phyloP scores from a whole-genome alignment of 345 rosid genomes.

The Nasturtium officinale region DNA sequence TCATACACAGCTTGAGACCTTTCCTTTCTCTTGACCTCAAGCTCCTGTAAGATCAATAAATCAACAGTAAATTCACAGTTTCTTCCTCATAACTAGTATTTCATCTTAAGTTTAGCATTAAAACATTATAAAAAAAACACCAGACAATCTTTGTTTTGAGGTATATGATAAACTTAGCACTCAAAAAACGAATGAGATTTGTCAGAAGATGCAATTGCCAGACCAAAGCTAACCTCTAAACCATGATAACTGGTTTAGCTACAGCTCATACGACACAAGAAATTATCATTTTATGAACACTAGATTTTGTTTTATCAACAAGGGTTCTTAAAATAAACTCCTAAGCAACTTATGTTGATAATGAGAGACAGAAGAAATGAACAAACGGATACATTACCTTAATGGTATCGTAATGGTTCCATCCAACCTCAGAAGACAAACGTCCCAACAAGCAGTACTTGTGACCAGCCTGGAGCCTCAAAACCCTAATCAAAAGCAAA shows the following conservation, averaged over 20 bases:
- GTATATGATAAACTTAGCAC: not conserved
- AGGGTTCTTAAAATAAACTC: not conserved
- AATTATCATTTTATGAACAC: not conserved
- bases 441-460: constrained; percentile 77
- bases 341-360: not conserved
- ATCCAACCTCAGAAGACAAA: constrained; percentile 79
- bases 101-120: not conserved
- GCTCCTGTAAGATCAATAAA: constrained; percentile 52
- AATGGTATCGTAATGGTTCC: constrained; percentile 88
- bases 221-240: not conserved
- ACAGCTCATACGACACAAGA: not conserved
- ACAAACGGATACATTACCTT: constrained; percentile 49
- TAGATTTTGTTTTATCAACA: not conserved
- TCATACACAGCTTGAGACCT: constrained; percentile 65
- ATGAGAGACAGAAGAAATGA: not conserved
- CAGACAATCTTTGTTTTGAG: not conserved
- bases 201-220: not conserved
- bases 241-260: not conserved
- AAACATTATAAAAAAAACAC: not conserved
- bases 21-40: constrained; percentile 85
- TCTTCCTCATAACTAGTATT: not conserved
- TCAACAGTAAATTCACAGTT: not conserved
- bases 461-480: constrained; percentile 91
- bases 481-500: constrained; percentile 54
- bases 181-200: not conserved